These are phyloP conservation scores for Tricholoma saponaceum DNA, from an alignment of 768 basidiomycete genomes.

Conservation along the genomic window DNA sequence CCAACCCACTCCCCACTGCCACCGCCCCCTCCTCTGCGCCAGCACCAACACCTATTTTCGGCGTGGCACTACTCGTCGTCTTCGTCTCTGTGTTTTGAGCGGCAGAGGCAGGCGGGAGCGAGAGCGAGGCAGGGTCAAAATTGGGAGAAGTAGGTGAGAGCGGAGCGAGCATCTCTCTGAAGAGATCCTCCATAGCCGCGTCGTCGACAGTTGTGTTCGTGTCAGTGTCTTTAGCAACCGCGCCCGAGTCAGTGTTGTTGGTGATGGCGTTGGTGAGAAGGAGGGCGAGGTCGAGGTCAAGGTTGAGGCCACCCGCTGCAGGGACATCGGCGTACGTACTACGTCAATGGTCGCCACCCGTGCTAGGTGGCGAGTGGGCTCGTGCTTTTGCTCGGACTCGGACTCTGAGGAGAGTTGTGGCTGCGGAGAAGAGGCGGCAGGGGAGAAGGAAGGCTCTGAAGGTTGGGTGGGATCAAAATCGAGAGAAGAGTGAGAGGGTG, in stretches of 20 bases:
- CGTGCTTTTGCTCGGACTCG: constrained; percentile 28
- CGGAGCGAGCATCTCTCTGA: constrained; percentile 62
- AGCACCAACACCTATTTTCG: neutral
- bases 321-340: constrained; percentile 72
- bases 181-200: constrained; percentile 61
- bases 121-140: neutral
- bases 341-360: constrained; percentile 85
- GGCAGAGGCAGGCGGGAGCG: constrained; percentile 1
- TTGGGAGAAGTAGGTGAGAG: constrained; percentile 18
- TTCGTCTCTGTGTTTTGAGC: constrained; percentile 10
- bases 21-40: neutral
- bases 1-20: neutral
- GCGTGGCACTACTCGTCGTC: neutral
- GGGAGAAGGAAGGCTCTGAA: constrained; percentile 29
- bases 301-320: constrained; percentile 86
- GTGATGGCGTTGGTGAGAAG: constrained; percentile 16
- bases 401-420: constrained; percentile 14
- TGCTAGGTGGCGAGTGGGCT: constrained; percentile 96
- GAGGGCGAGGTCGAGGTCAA: constrained; percentile 24
- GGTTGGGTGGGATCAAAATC: constrained; percentile 26
- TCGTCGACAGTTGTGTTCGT: constrained; percentile 31
- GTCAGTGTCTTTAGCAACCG: constrained; percentile 18
- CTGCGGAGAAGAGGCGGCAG: constrained; percentile 21
- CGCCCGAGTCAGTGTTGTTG: constrained; percentile 17
- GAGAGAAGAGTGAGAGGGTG: constrained; percentile 28